Evolutionary conservation across 1,284 basidiomycete species (phyloP).

Genomic region (Mycena citricolor): DNA sequence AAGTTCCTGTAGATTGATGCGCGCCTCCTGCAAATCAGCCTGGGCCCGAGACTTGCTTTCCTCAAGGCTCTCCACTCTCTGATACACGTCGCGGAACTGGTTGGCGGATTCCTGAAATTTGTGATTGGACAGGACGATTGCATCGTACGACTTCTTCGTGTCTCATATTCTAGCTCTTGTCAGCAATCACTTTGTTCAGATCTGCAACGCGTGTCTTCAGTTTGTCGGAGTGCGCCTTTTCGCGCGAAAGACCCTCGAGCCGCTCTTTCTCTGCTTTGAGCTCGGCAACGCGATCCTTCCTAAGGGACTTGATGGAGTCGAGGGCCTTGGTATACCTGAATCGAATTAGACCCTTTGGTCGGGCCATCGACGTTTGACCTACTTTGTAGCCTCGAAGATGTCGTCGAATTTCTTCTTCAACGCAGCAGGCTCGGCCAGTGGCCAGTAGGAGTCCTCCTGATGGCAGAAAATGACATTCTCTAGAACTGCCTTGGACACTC

Average conservation of each 20-base stretch:
- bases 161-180: slow-evolving; percentile 77
- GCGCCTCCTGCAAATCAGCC: slow-evolving; percentile 61
- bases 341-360: slow-evolving; percentile 9
- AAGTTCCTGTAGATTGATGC: slow-evolving; percentile 70
- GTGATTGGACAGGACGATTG: slow-evolving; percentile 73
- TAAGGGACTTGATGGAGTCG: slow-evolving; percentile 85
- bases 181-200: slow-evolving; percentile 59
- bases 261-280: slow-evolving; percentile 93
- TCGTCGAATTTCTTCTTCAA: slow-evolving; percentile 99
- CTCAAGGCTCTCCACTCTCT: slow-evolving; percentile 69
- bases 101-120: slow-evolving; percentile 82
- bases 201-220: slow-evolving; percentile 70
- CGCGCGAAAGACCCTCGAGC: slow-evolving; percentile 75
- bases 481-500: slow-evolving; percentile 94
- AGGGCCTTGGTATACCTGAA: slow-evolving; percentile 93
- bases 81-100: slow-evolving; percentile 83
- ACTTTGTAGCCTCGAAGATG: slow-evolving; percentile 98
- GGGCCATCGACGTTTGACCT: slow-evolving; percentile 8
- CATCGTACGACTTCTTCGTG: slow-evolving; percentile 65
- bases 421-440: slow-evolving; percentile 85
- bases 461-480: slow-evolving; percentile 99
- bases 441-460: slow-evolving; percentile 99
- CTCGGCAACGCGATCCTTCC: slow-evolving; percentile 89
- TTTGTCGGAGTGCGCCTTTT: slow-evolving; percentile 88
- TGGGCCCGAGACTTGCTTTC: slow-evolving; percentile 58